Base-by-base conservation (phyloP, 1,284 basidiomycete genomes). In the Bjerkandera adusta region DNA sequence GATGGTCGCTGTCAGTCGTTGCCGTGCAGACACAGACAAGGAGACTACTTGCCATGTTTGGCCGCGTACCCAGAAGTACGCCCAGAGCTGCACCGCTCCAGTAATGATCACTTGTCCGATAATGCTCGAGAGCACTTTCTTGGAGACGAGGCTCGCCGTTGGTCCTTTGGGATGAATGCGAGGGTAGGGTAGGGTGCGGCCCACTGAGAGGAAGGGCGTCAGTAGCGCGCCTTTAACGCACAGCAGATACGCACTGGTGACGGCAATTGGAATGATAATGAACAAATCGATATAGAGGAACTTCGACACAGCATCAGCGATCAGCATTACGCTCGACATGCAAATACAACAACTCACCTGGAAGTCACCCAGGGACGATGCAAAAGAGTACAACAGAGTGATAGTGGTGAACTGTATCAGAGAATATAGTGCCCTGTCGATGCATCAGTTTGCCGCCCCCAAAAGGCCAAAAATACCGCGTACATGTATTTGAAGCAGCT, bases 401-500 rank as follows among this genome's bases (percentile, higher is more conserved):
- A 99, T 91, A 1, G 83, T 82, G 20, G 84, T 89, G 58, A 90
- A 93, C 67, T 97, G 90, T 52, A 95, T 92, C 46, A 94, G 70
- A n/a, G 90, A 92, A 65, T 92, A 93, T 39, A 93, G 65, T 0
- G 91, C 90, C 90, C 89, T 92, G 54, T 21, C 51, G 7, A 36
- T 13, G 26, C 6, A 36, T 21, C 29, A 16, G 36, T 18, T n/a
- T 53, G 51, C 12, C 13, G 30, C 33, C 39, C 45, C n/a, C 5
- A 12, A 21, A 3, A 25, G 8, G 20, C 24, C 7, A 27, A 3
- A n/a, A 37, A 13, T 12, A 15, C 29, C 7, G 73, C 89, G 68
- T 59, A 92, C 94, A 97, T 97, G 62, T 96, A 97, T 70, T 97
- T 98, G 83, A 99, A 99, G 71, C 97, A 99, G 57, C 92, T 94